Conservation (phyloP, 805 yeast species). For the Teunomyces pallodes region DNA sequence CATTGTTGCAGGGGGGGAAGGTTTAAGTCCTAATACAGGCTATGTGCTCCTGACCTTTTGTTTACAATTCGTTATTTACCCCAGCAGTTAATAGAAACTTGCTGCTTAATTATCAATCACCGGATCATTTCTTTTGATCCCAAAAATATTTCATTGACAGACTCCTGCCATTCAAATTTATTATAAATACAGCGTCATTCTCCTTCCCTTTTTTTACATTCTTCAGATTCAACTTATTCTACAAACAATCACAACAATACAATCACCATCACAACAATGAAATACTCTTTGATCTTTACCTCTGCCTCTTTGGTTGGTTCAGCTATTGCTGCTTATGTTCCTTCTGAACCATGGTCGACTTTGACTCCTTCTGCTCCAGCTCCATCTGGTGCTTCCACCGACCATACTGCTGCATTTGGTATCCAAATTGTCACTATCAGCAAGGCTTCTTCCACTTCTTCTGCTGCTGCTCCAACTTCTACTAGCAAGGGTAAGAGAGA, state of each 20-base stretch:
- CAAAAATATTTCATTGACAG: background rate
- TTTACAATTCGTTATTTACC: background rate
- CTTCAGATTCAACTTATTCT: background rate
- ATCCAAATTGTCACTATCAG: conserved; percentile 59
- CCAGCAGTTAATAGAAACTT: conserved; percentile 2
- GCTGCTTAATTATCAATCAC: background rate
- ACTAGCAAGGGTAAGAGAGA: conserved; percentile 19
- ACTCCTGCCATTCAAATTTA: background rate
- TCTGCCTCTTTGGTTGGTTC: conserved; percentile 44
- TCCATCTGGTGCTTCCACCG: conserved; percentile 40
- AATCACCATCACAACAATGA: conserved; percentile 12
- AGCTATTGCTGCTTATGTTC: conserved; percentile 50
- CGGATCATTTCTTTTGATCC: background rate
- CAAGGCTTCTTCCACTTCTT: conserved; percentile 28
- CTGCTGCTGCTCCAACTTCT: conserved; percentile 21
- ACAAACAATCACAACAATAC: conserved; percentile 2
- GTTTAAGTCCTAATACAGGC: background rate
- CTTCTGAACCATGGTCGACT: conserved; percentile 26
- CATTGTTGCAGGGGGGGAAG: background rate
- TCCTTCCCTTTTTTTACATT: background rate
- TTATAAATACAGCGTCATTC: background rate
- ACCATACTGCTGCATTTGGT: conserved; percentile 59
- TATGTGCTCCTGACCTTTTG: background rate
- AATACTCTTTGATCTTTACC: conserved; percentile 17
- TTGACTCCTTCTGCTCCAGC: conserved; percentile 31